Evolutionary conservation across 2,329 filamentous ascomycete species (phyloP).

Genomic region (Trichoderma sp.): DNA sequence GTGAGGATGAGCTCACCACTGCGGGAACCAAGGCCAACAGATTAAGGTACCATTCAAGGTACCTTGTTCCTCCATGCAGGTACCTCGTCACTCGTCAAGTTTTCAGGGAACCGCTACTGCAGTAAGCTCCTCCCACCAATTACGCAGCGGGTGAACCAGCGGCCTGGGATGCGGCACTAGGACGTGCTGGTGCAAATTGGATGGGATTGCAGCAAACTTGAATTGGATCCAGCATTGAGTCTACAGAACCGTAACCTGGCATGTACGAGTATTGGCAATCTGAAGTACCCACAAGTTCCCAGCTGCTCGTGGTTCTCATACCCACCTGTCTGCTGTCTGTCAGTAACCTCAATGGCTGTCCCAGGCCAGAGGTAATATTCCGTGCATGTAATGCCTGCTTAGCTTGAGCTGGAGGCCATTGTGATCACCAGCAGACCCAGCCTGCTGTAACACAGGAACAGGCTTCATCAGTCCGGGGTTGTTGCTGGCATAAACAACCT

Average conservation of each 20-base stretch:
- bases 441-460: slow-evolving; percentile 7
- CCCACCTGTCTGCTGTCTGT: background rate
- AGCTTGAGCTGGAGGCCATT: background rate
- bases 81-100: background rate
- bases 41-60: background rate
- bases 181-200: background rate
- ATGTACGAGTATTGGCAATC: background rate
- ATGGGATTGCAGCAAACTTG: background rate
- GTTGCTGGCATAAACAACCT: background rate
- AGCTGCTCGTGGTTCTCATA: background rate
- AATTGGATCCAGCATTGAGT: background rate
- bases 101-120: background rate
- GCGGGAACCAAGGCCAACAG: background rate
- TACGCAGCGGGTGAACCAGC: background rate
- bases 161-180: background rate
- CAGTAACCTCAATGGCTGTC: background rate
- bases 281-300: background rate
- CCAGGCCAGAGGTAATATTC: background rate
- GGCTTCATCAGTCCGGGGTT: slow-evolving; percentile 2
- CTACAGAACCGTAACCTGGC: background rate
- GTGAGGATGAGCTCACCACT: background rate
- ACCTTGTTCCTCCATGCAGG: background rate
- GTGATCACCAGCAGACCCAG: background rate
- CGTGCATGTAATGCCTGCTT: background rate
- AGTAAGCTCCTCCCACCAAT: background rate